Evolutionary conservation across 2,329 filamentous ascomycete species (phyloP), one percentile per base, ranked within the genome.

Genomic region (Capronia coronata): DNA sequence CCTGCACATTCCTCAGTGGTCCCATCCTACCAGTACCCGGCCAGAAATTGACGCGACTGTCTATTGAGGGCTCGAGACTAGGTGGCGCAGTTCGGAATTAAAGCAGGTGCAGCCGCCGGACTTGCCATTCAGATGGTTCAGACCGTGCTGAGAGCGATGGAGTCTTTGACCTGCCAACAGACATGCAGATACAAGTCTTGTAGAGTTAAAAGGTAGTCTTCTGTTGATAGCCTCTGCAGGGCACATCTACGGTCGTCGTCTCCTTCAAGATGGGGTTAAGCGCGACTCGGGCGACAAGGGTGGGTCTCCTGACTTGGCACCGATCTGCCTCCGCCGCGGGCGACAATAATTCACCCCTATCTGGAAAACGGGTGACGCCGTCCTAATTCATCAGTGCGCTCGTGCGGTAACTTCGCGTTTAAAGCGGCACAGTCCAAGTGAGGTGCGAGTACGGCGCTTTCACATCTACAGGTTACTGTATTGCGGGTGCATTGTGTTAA

Each of bases 1-100:
- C 55, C 51, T 57, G 59, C 9, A 43, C 51, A 29, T 32, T 44
- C 46, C 57, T 54, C 40, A 61, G 43, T 18, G 53, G 53, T 7
- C 48, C 59, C 59, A 61, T 61, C 35, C 22, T 49, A 46, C 40
- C 43, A 27, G 27, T 35, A 23, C 23, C 5, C 38, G n/a, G 37
- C 38, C 21, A 42, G 37, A 32, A 43, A 41, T 22, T 29, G 48
- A 54, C 54, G 48, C 54, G 54, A 41, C 48, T 42, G 27, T 42
- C 22, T 29, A 23, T 19, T 40, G n/a, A 40, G 25, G 30, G 19
- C 32, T 35, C 38, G 39, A 37, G 34, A 45, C 39, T 54, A 54
- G 48, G 51, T 54, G 48, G 48, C 44, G 46, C 48, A 51, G 45
- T 42, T 30, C 22, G 45, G 46, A 14, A 32, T 43, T 16, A 44